A percentile compares a stretch with the other conserved stretches of the same genome.
phyloP scores from a whole-genome alignment of 129 eudicot genomes.

The Pittosporum tobira region DNA sequence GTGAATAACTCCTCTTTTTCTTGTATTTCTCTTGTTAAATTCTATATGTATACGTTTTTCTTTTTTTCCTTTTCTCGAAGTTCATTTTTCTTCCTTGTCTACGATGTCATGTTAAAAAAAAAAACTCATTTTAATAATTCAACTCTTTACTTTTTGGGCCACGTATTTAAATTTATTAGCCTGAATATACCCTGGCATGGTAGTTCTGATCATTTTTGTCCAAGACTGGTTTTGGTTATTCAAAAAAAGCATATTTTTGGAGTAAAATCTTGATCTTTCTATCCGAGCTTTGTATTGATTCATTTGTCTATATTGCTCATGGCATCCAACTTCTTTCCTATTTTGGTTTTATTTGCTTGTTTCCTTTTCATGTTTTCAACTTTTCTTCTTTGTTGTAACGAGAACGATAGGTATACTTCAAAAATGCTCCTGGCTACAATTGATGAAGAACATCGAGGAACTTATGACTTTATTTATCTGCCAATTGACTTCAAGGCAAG shows the following conservation, averaged over 20 bases:
- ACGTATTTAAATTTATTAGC: too few relatives aligned
- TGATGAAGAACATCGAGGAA: slow-evolving; percentile 51
- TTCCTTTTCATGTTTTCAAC: not conserved
- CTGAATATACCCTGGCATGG: too few relatives aligned
- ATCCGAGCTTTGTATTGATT: not conserved
- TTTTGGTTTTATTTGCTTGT: not conserved
- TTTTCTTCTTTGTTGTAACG: not conserved
- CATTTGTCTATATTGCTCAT: not conserved
- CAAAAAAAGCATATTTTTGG: too few relatives aligned
- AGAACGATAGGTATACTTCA: slow-evolving; percentile 45
- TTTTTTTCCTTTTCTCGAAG: too few relatives aligned
- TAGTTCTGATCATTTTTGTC: too few relatives aligned
- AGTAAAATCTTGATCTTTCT: not conserved
- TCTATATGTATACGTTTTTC: not conserved
- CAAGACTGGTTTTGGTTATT: too few relatives aligned
- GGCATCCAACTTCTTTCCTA: not conserved
- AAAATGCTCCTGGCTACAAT: slow-evolving; percentile 61
- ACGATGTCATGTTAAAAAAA: too few relatives aligned
- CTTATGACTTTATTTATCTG: slow-evolving; percentile 56
- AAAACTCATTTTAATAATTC: too few relatives aligned
- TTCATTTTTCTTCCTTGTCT: too few relatives aligned
- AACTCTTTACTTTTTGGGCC: too few relatives aligned
- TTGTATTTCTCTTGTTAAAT: not conserved
- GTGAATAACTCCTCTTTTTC: slow-evolving; percentile 1
- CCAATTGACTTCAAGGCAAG: slow-evolving; percentile 68